Percentiles rank a stretch among this genome's conserved stretches.
phyloP scores from a whole-genome alignment of 495 filamentous ascomycete genomes.

The Wilcoxina mikolae region DNA sequence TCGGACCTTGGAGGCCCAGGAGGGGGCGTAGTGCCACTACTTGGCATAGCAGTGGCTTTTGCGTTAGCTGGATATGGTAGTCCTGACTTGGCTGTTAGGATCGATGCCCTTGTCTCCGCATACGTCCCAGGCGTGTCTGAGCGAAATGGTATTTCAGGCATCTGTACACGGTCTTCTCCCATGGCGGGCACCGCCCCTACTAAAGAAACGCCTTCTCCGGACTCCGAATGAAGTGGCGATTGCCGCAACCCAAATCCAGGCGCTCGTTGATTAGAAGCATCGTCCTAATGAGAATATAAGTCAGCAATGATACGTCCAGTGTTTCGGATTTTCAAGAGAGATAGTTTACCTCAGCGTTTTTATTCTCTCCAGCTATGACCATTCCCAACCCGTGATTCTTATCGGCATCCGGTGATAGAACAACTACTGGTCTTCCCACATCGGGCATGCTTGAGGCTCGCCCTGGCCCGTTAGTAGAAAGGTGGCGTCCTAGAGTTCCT shows the following conservation, averaged over 20 bases:
- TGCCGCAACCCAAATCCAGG: conserved; percentile 23
- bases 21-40: conserved; percentile 20
- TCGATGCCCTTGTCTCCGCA: conserved; percentile 58
- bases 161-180: conserved; percentile 15
- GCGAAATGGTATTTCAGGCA: conserved; percentile 24
- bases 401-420: conserved; percentile 46
- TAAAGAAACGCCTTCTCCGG: conserved; percentile 27
- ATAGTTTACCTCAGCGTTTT: not conserved
- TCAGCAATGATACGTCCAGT: conserved; percentile 25
- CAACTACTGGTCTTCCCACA: conserved; percentile 49
- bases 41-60: conserved; percentile 22
- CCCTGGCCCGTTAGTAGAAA: conserved; percentile 15
- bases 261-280: conserved; percentile 21
- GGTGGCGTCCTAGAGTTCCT: not conserved
- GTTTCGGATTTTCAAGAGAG: conserved; percentile 9
- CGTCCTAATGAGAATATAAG: conserved; percentile 20
- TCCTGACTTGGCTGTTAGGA: conserved; percentile 61
- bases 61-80: conserved; percentile 49
- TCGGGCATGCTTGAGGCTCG: conserved; percentile 59
- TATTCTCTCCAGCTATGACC: conserved; percentile 29
- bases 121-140: conserved; percentile 24
- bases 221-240: conserved; percentile 22
- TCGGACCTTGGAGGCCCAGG: conserved; percentile 19
- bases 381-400: conserved; percentile 38
- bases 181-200: conserved; percentile 14